These are phyloP conservation scores for Carex pumila DNA, from an alignment of 176 grass and related monocot genomes.

Conservation along the genomic window DNA sequence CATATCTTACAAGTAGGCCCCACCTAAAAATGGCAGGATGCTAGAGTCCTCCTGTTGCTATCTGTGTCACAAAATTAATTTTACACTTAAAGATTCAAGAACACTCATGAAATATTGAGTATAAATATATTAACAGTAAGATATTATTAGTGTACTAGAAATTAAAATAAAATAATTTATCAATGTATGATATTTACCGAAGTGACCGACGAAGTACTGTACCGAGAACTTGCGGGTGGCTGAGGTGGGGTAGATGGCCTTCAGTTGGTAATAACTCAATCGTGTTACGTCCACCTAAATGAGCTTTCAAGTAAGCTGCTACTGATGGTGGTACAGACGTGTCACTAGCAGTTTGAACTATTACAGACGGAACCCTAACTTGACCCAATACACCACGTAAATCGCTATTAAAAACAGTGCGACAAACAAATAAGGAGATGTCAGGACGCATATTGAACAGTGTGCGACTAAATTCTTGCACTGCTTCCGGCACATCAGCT, in stretches of 20 bases:
- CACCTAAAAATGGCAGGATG: not conserved
- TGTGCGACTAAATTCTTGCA: conserved; percentile 96
- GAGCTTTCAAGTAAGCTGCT: conserved; percentile 49
- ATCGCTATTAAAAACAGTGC: conserved; percentile 82
- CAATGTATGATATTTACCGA: conserved; percentile 16
- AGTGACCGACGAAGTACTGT: conserved; percentile 67
- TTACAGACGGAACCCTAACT: conserved; percentile 58
- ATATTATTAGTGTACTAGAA: too few relatives aligned
- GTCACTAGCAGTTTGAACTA: conserved; percentile 87
- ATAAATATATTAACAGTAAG: too few relatives aligned
- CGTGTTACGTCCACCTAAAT: conserved; percentile 71
- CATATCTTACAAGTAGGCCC: not conserved
- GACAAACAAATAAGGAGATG: conserved; percentile 83
- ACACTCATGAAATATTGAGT: not conserved
- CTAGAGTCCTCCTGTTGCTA: not conserved
- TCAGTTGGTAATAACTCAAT: conserved; percentile 69
- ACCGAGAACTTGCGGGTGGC: conserved; percentile 66
- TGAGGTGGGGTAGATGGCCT: conserved; percentile 94
- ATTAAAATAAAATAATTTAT: too few relatives aligned
- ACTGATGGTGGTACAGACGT: conserved; percentile 84
- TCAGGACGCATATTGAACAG: conserved; percentile 99
- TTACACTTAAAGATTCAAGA: not conserved
- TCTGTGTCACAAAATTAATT: not conserved
- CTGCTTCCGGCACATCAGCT: conserved; percentile 78
- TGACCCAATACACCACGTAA: conserved; percentile 62